Evolutionary conservation across 345 rosid species (phyloP).

Genomic region (Corymbia maculata): DNA sequence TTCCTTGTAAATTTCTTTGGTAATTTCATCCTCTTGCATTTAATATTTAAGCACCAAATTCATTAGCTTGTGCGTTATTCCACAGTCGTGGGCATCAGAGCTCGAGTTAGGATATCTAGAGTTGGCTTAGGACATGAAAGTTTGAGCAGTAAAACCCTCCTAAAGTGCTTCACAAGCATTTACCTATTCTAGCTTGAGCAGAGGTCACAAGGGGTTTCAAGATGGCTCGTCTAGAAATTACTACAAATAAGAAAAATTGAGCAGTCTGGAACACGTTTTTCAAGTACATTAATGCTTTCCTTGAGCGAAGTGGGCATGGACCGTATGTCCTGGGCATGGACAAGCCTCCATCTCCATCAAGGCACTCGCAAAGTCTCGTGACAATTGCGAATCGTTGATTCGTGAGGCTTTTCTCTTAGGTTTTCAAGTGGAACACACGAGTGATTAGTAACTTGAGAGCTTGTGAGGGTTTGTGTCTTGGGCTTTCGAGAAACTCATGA

Average conservation of each 20-base stretch:
- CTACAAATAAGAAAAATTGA: no score
- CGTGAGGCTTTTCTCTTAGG: background rate
- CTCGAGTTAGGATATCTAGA: background rate
- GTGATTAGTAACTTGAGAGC: background rate
- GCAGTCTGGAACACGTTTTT: no score
- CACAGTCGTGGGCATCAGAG: background rate
- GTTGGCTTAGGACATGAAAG: background rate
- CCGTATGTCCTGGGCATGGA: background rate
- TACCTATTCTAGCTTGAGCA: background rate
- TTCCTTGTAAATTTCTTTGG: background rate
- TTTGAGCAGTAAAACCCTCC: background rate
- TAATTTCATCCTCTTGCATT: background rate
- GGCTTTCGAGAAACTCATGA: background rate
- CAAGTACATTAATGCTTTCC: background rate
- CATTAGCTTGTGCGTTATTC: background rate
- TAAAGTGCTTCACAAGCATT: background rate
- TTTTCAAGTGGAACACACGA: background rate
- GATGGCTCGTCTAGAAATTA: background rate
- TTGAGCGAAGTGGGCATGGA: background rate
- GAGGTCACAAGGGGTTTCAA: background rate
- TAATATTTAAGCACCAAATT: background rate
- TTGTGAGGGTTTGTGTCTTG: background rate
- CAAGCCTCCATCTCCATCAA: background rate
- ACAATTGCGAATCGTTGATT: background rate
- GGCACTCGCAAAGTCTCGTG: background rate